Conservation (phyloP, 2,329 filamentous ascomycete species). For the Colletotrichum musicola region DNA sequence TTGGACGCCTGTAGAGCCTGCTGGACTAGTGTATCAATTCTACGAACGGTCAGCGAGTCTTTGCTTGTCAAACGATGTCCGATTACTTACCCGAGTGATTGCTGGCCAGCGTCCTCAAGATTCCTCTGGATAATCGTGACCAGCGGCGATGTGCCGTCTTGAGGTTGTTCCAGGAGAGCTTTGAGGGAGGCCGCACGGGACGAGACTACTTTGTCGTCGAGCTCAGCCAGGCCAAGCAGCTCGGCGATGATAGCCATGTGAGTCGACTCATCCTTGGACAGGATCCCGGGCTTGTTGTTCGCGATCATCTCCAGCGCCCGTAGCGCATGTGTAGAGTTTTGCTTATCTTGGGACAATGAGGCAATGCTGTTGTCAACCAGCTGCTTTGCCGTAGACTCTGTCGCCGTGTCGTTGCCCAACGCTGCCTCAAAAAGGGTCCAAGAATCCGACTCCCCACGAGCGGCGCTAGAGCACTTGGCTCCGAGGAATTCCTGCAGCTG, state of each 20-base stretch:
- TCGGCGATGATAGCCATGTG: constrained; percentile 65
- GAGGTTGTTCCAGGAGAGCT: constrained; percentile 59
- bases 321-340: constrained; percentile 49
- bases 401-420: constrained; percentile 57
- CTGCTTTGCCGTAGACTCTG: constrained; percentile 48
- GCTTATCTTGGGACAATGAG: constrained; percentile 47
- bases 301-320: constrained; percentile 63
- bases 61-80: not conserved
- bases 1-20: constrained; percentile 59
- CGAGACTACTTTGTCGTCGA: constrained; percentile 54
- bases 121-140: constrained; percentile 67
- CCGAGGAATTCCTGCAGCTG: constrained; percentile 62
- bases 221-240: constrained; percentile 67
- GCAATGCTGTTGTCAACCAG: constrained; percentile 52
- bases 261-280: constrained; percentile 58
- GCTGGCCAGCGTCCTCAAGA: constrained; percentile 61
- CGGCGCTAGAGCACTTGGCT: constrained; percentile 21
- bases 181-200: constrained; percentile 58
- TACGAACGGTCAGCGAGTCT: constrained; percentile 41
- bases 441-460: constrained; percentile 40
- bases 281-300: constrained; percentile 56
- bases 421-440: constrained; percentile 64
- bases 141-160: constrained; percentile 58
- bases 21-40: constrained; percentile 65
- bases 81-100: constrained; percentile 63